Evolutionary conservation across 225 moss, liverwort and hornwort genomes (phyloP).

Genomic region (Pseudoscleropodium purum): DNA sequence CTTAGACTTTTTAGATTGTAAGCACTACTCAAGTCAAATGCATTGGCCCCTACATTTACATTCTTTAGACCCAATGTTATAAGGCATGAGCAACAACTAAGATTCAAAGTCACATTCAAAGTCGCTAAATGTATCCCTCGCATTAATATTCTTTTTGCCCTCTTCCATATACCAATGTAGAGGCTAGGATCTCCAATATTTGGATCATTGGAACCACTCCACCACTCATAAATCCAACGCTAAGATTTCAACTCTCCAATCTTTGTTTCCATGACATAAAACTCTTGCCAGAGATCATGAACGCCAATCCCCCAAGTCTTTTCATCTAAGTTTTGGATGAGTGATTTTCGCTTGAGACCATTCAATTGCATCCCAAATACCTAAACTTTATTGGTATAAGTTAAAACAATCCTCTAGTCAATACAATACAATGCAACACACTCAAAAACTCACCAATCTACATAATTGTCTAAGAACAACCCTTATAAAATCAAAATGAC

Average conservation of each 20-base stretch:
- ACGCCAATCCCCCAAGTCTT: rapidly evolving
- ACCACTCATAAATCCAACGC: neutral
- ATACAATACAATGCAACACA: rapidly evolving
- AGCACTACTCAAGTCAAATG: neutral
- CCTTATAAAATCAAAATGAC: neutral
- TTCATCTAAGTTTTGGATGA: rapidly evolving
- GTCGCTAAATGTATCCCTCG: rapidly evolving
- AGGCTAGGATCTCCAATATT: neutral
- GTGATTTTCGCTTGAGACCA: neutral
- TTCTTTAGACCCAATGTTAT: rapidly evolving
- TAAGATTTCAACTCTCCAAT: neutral
- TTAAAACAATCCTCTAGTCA: neutral
- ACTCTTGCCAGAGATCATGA: neutral
- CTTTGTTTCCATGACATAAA: neutral
- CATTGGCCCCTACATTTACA: neutral
- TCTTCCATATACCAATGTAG: neutral
- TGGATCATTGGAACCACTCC: neutral
- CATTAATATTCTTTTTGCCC: neutral
- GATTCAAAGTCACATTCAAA: neutral
- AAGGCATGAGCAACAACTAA: neutral
- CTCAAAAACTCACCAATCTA: neutral
- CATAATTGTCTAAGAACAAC: rapidly evolving
- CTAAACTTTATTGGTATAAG: rapidly evolving
- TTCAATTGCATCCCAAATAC: neutral
- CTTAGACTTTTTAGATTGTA: neutral